Conservation (phyloP, 176 grass and related monocot species). For the Oryza meridionalis region DNA sequence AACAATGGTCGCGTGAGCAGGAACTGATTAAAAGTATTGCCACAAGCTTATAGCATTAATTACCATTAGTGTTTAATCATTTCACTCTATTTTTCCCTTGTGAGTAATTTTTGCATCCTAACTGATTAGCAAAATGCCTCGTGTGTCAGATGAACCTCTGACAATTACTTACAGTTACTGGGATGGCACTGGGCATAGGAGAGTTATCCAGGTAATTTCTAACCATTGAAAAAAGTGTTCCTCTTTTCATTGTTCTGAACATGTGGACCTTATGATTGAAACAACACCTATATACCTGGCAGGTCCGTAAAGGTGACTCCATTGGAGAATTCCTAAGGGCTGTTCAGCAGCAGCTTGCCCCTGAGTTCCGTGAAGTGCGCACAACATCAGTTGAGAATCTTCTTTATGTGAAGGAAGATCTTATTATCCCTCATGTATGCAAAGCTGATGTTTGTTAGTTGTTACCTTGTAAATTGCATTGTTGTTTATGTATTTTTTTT, state of each 20-base stretch:
- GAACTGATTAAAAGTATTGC: slow-evolving; percentile 91
- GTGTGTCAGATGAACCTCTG: slow-evolving; percentile 82
- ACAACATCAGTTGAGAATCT: slow-evolving; percentile 97
- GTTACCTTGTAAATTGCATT: slow-evolving; percentile 27
- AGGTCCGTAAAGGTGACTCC: slow-evolving; percentile 90
- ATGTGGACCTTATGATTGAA: slow-evolving; percentile 32
- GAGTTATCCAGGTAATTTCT: slow-evolving; percentile 71
- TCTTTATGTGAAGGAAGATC: slow-evolving; percentile 99
- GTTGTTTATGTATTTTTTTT: slow-evolving; percentile 9
- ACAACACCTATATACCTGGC: slow-evolving; percentile 22
- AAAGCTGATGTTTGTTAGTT: slow-evolving; percentile 40
- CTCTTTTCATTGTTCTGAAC: slow-evolving; percentile 6
- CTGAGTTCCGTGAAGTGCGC: slow-evolving; percentile 94
- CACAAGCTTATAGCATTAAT: slow-evolving; percentile 28
- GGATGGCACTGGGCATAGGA: slow-evolving; percentile 97
- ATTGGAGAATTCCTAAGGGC: slow-evolving; percentile 95
- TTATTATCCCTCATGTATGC: slow-evolving; percentile 96
- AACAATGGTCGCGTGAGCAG: slow-evolving; percentile 88
- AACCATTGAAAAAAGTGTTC: slow-evolving; percentile 1
- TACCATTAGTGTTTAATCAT: slow-evolving; percentile 19
- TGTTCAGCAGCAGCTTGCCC: slow-evolving; percentile 96
- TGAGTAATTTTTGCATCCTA: slow-evolving; percentile 29
- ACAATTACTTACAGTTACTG: slow-evolving; percentile 99
- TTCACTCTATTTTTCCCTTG: background rate
- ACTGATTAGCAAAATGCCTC: slow-evolving; percentile 20